Evolutionary conservation across 106 monocot species (phyloP).

Genomic region (Allium sativum): DNA sequence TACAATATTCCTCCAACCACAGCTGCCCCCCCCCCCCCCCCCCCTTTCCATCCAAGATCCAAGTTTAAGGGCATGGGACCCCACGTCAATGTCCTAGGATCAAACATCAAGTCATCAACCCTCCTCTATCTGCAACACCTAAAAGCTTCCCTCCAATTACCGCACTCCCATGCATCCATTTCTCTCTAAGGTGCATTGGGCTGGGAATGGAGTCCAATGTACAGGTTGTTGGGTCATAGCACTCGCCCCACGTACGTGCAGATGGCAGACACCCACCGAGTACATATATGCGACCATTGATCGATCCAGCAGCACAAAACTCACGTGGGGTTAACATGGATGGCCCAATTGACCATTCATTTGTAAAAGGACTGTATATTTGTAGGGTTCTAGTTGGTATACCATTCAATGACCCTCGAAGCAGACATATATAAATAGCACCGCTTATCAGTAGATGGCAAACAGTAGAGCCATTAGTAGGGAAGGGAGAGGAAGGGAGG

Average conservation of each 20-base stretch:
- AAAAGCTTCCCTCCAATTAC: slow-evolving; percentile 58
- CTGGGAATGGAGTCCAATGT: slow-evolving; percentile 39
- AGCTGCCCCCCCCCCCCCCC: slow-evolving; percentile 66
- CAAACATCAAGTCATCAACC: slow-evolving; percentile 45
- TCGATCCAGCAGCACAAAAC: slow-evolving; percentile 46
- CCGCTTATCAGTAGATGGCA: slow-evolving; percentile 8
- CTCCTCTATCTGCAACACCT: slow-evolving; percentile 73
- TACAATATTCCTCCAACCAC: slow-evolving; percentile 58
- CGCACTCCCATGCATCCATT: slow-evolving; percentile 75
- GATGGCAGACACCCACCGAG: slow-evolving; percentile 59
- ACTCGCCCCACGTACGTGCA: slow-evolving; percentile 54
- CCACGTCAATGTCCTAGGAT: slow-evolving; percentile 38
- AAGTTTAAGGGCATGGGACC: slow-evolving; percentile 30
- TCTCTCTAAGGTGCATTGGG: slow-evolving; percentile 42
- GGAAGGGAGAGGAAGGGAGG: slow-evolving; percentile 20
- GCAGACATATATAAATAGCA: slow-evolving; percentile 23
- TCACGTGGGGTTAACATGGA: slow-evolving; percentile 41
- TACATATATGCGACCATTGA: slow-evolving; percentile 34
- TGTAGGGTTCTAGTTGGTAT: slow-evolving; percentile 33
- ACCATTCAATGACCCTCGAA: slow-evolving; percentile 52
- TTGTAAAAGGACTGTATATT: slow-evolving; percentile 32
- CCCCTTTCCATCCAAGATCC: slow-evolving; percentile 69
- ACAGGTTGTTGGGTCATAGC: slow-evolving; percentile 17
- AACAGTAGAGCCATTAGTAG: slow-evolving; percentile 21
- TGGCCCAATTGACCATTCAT: slow-evolving; percentile 45